Evolutionary conservation across 1,284 basidiomycete species (phyloP).

Genomic region (Irpex lacteus): DNA sequence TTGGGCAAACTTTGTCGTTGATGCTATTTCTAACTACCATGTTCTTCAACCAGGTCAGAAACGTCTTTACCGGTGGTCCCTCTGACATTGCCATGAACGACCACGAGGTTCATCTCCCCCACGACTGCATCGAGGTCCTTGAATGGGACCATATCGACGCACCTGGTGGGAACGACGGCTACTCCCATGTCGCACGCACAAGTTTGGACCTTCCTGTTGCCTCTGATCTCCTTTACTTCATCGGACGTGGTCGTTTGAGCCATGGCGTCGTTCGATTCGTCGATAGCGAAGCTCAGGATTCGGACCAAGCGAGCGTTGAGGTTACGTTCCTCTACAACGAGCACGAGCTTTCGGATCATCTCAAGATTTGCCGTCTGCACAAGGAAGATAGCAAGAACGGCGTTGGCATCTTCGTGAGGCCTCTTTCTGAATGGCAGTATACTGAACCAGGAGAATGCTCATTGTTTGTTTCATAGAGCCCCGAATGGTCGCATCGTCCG

Average conservation of each 20-base stretch:
- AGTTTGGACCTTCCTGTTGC: slow-evolving; percentile 22
- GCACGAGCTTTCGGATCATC: slow-evolving; percentile 17
- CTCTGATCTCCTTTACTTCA: slow-evolving; percentile 27
- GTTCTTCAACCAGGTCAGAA: background rate
- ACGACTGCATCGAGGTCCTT: slow-evolving; percentile 9
- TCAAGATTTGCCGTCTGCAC: slow-evolving; percentile 21
- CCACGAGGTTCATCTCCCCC: background rate
- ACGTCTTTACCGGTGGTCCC: background rate
- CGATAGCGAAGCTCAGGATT: slow-evolving; percentile 13
- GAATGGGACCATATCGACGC: slow-evolving; percentile 6
- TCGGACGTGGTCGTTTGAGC: slow-evolving; percentile 21
- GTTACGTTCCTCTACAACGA: slow-evolving; percentile 20
- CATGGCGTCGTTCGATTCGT: slow-evolving; percentile 23
- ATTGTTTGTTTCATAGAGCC: slow-evolving; percentile 14
- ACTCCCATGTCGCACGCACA: slow-evolving; percentile 15
- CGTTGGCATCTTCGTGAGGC: slow-evolving; percentile 30
- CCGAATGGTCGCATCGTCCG: slow-evolving; percentile 6
- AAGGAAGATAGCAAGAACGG: slow-evolving; percentile 21
- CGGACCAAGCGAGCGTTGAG: slow-evolving; percentile 20
- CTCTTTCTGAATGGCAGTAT: background rate
- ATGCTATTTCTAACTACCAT: background rate
- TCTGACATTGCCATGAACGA: background rate
- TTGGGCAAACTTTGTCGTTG: background rate
- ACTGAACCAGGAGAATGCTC: background rate
- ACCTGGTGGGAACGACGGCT: slow-evolving; percentile 3